Conservation (phyloP, 2,329 filamentous ascomycete genomes). For the Epichloe sylvatica region DNA sequence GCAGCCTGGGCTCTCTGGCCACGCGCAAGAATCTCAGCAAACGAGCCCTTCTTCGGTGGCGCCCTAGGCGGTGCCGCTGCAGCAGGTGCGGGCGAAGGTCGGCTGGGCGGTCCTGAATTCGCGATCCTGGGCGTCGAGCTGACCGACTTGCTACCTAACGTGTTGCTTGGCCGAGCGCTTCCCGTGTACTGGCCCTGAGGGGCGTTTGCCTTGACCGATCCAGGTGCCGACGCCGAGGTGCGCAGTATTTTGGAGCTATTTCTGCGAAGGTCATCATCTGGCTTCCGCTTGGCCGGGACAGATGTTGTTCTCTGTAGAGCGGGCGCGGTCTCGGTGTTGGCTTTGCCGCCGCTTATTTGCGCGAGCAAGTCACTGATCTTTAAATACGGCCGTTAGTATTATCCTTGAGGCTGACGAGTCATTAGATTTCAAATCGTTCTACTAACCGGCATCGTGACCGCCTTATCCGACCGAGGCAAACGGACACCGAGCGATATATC, state of each 20-base stretch:
- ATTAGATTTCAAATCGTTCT: not conserved
- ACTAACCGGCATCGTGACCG: constrained; percentile 19
- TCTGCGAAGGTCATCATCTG: constrained; percentile 34
- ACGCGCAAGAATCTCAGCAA: constrained; percentile 58
- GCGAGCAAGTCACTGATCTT: constrained; percentile 29
- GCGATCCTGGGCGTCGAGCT: constrained; percentile 12
- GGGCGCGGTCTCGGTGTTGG: constrained; percentile 21
- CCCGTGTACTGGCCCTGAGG: constrained; percentile 2
- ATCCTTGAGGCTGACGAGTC: not conserved
- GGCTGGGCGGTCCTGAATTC: constrained; percentile 10
- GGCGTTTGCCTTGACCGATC: not conserved
- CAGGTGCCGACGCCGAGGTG: not conserved
- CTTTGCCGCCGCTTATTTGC: constrained; percentile 44
- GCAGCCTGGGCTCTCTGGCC: constrained; percentile 51
- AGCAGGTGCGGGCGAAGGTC: constrained; percentile 13
- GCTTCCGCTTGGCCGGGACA: constrained; percentile 39
- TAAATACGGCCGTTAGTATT: not conserved
- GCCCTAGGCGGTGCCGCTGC: constrained; percentile 26
- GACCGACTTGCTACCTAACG: constrained; percentile 12
- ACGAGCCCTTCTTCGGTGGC: constrained; percentile 58
- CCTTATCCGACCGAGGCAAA: not conserved
- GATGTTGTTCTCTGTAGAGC: constrained; percentile 14
- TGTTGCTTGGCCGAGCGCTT: constrained; percentile 7
- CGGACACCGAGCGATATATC: not conserved
- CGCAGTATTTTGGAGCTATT: constrained; percentile 30